These are phyloP conservation scores for Coemansia sp. DNA, from an alignment of 192 early-diverging fungal species.

Conservation along the genomic window DNA sequence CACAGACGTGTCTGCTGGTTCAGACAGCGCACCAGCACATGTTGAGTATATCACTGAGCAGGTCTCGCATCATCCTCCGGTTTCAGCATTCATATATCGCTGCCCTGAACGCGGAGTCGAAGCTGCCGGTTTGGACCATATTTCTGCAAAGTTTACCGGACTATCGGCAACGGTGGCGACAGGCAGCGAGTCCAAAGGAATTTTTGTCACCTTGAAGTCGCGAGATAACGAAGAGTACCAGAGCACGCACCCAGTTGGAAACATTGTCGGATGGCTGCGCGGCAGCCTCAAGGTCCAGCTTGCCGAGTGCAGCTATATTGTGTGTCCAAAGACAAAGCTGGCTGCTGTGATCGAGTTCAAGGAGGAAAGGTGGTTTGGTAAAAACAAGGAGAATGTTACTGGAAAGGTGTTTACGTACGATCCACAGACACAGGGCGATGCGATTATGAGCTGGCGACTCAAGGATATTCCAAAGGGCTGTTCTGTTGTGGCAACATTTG, in stretches of 20 bases:
- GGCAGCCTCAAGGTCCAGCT: constrained; percentile 64
- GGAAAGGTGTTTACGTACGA: constrained; percentile 70
- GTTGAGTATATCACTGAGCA: constrained; percentile 66
- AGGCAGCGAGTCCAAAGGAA: constrained; percentile 64
- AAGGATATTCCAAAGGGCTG: constrained; percentile 59
- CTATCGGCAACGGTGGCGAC: constrained; percentile 69
- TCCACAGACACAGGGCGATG: constrained; percentile 28
- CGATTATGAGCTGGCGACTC: constrained; percentile 47
- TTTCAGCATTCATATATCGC: constrained; percentile 63
- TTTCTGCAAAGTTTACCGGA: constrained; percentile 71
- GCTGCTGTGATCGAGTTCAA: constrained; percentile 69
- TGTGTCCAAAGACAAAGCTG: constrained; percentile 64
- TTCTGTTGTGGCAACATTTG: constrained; percentile 58
- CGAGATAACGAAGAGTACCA: constrained; percentile 67
- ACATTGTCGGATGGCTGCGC: constrained; percentile 68
- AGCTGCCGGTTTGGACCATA: constrained; percentile 69
- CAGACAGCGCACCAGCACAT: constrained; percentile 16
- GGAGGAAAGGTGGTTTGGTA: constrained; percentile 72
- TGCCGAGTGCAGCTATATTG: constrained; percentile 60
- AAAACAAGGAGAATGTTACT: constrained; percentile 64
- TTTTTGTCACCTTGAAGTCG: constrained; percentile 61
- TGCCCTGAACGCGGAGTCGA: constrained; percentile 64
- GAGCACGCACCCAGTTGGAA: constrained; percentile 64
- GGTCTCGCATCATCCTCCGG: constrained; percentile 62
- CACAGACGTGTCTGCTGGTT: constrained; percentile 22